Evolutionary conservation across 106 monocot genomes (phyloP), one percentile per base, ranked within the genome.

Genomic region (Triglochin maritima): DNA sequence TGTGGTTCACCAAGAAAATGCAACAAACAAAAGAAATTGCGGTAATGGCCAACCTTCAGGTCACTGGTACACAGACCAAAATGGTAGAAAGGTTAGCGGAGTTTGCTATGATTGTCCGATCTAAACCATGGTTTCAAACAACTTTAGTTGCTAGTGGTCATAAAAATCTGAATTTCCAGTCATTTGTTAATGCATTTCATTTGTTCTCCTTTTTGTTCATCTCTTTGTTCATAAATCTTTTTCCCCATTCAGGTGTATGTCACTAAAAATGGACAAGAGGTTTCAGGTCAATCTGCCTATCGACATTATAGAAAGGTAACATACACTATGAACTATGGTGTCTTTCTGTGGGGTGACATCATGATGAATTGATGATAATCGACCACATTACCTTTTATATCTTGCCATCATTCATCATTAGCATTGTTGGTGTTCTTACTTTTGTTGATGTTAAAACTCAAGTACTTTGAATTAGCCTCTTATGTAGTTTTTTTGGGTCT

Each of bases 61-160:
- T 66, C 85, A 85, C 50, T 95, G 95, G 98, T 84, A 78, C 75
- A 98, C 98, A 44, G 80, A 71, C 9, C 68, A 85, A 47, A 77
- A 84, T 78, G 98, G 98, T 66, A 88, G 64, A 79, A 98, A 86
- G 98, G 98, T 98, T 77, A 76, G 46, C 8, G 5, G 5, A 4
- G 17, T 17, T n/a, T n/a, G n/a, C n/a, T 52, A 52, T 9, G 42
- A 8, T 52, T 66, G 29, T 15, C 2, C 3, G 7, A 3, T 55
- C 12, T 55, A 5, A 55, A 3, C 55, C 4, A 55, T 12, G 55
- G 8, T 9, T 46, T 8, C 49, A 49, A 9, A 49, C n/a, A 57
- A 4, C 49, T 46, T 69, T 9, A 12, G 4, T 14, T 49, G 13
- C 6, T n/a, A 47, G 47, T 1, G 42, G n/a, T 16, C 59, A 3